Base-by-base conservation (phyloP, 2,329 filamentous ascomycete genomes). In the Phaeosphaeria sp. region DNA sequence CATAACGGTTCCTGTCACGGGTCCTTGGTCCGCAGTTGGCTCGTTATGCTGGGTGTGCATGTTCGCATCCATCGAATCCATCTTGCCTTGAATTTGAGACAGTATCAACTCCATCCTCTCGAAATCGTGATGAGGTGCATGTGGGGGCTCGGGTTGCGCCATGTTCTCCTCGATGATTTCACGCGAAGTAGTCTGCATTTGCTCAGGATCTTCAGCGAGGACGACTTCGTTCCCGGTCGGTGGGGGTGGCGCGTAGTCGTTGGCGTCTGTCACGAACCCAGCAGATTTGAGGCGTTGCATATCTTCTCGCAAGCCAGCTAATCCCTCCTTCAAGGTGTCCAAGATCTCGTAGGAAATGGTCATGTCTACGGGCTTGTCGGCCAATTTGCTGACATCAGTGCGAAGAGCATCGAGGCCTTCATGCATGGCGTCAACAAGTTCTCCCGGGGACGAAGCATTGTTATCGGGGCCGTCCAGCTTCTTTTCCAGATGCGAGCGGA, bases 291-390 rank as follows among this genome's bases (percentile, higher is more conserved):
- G 82, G 20, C 84, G 83, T 55, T 93, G 90, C 63, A 97, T 91
- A 49, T 97, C 93, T 1, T 86, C 84, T 52, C 89, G 88, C 17
- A 98, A 84, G 41, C 84, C 85, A 44, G 90, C 88, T 9, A 98
- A 81, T 0, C 93, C 93, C n/a, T 88, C 85, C 73, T 90, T 96
- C 55, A 98, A 83, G 0, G 91, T 92, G 58, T 97, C 91, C 0
- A 97, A 83, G 52, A 97, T 93, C 77, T 97, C 93, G 63, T 96
- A 91, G 58, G 91, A 94, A 56, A 92, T 89, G 0, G 90, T 93
- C 76, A 94, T 84, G 67, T 96, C 93, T 0, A 87, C 81, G 5
- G 93, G 91, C 78, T 92, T 95, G 72, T 94, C 89, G 21, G 87
- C 83, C 17, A 95, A 84, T 70, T 89, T 89, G 62, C 85, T 82